phyloP scores from a whole-genome alignment of 2,329 filamentous ascomycete genomes.

The Exophiala sp. region DNA sequence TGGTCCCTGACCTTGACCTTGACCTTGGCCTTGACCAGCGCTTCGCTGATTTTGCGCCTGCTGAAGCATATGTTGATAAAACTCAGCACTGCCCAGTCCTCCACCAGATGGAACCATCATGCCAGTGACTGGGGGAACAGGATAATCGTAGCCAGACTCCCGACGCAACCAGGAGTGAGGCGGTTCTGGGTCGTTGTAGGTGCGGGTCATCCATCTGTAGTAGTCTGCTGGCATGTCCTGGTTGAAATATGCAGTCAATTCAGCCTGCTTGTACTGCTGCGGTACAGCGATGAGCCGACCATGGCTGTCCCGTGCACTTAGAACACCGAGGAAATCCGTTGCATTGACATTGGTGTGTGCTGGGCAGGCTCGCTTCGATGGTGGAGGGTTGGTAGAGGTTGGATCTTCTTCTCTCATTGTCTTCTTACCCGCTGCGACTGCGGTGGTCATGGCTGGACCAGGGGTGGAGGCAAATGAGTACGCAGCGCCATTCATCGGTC shows the following conservation, averaged over 20 bases:
- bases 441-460: not conserved
- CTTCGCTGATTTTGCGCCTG: no score
- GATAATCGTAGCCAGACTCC: conserved; percentile 13
- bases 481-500: not conserved
- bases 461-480: not conserved
- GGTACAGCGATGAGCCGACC: no score
- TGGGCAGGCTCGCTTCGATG: not conserved
- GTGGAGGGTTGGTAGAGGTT: not conserved
- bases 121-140: conserved; percentile 9
- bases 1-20: not conserved
- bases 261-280: not conserved
- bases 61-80: not conserved
- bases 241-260: not conserved
- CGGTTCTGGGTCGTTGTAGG: conserved; percentile 1
- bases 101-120: not conserved
- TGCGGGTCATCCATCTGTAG: conserved; percentile 11
- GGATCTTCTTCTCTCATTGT: not conserved
- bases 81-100: not conserved
- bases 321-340: not conserved
- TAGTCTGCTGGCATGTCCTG: not conserved
- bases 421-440: not conserved
- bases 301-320: not conserved
- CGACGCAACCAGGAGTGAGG: conserved; percentile 1
- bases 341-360: not conserved
- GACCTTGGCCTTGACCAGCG: not conserved